Evolutionary conservation across 2,329 filamentous ascomycete genomes (phyloP), one percentile per base, ranked within the genome.

Genomic region (Sphaerulina musiva): DNA sequence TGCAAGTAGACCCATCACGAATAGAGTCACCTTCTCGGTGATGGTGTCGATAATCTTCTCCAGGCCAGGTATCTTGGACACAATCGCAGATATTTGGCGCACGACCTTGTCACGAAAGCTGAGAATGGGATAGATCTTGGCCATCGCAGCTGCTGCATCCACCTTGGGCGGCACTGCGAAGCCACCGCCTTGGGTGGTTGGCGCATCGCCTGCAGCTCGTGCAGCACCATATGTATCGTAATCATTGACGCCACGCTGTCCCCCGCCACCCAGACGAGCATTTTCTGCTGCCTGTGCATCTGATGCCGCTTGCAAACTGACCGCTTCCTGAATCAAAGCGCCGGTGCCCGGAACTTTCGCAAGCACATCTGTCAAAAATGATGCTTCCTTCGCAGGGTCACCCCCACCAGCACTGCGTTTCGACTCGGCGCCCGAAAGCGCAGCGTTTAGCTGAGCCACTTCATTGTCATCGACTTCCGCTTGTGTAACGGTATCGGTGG

Each of bases 41-140:
- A 98, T 95, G 64, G 89, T 92, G 60, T 97, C 92, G 20, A 97
- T 83, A n/a, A 96, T 76, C 57, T 85, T 75, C 72, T 95, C 89
- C 3, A 98, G 78, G 0, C 92, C 92, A 0, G 93, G 93, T 39
- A 98, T 86, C 75, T 95, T 96, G 64, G 90, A 84, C 61, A 97
- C 89, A 49, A 90, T 86, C 39, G 83, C 81, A 66, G 84, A 89
- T 70, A 98, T 90, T 40, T 85, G 81, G 62, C 89, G 89, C 48
- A 96, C 91, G 51, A 98, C 90, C 66, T 86, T 93, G 75, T 98
- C 93, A 56, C 92, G 82, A 77, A 97, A 98, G 56, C 88, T 81
- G 0, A 98, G 80, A 56, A 98, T 95, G 0, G 93, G 93, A 66
- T 97, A 97, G 61, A 98, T 96, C 72, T 95, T 74, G 0, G 69